phyloP scores from a whole-genome alignment of 202 grass and related monocot genomes.

The Elaeis oleifera region DNA sequence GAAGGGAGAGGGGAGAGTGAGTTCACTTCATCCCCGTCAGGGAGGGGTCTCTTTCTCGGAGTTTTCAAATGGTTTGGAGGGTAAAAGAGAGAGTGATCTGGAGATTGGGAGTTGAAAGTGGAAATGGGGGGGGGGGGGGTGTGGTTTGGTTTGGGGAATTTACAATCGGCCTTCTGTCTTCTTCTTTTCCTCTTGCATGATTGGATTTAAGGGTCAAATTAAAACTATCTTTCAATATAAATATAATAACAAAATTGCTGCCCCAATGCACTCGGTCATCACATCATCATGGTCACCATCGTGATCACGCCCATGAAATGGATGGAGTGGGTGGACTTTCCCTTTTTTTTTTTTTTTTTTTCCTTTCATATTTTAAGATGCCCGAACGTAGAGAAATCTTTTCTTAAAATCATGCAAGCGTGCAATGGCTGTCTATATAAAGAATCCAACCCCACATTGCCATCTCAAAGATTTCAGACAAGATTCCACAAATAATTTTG shows the following conservation, averaged over 20 bases:
- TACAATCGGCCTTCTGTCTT: background rate
- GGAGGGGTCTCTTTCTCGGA: constrained; percentile 15
- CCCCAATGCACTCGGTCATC: background rate
- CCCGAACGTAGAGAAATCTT: too few relatives aligned
- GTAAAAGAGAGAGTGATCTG: background rate
- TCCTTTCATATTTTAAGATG: background rate
- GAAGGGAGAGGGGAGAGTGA: constrained; percentile 20
- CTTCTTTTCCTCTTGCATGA: constrained; percentile 23
- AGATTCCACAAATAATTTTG: too few relatives aligned
- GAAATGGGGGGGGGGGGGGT: background rate
- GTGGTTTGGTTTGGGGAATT: constrained; percentile 17
- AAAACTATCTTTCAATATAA: background rate
- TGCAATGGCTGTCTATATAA: too few relatives aligned
- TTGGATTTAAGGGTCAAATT: constrained; percentile 56
- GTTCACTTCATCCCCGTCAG: constrained; percentile 8
- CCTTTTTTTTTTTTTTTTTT: background rate
- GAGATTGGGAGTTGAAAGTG: background rate
- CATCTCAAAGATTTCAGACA: too few relatives aligned
- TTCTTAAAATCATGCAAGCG: too few relatives aligned
- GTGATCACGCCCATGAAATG: constrained; percentile 17
- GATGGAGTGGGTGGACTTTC: background rate
- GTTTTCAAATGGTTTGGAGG: constrained; percentile 28
- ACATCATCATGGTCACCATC: constrained; percentile 26
- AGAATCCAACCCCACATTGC: too few relatives aligned
- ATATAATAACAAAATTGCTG: background rate